Base-by-base conservation (phyloP, 352 stramenopile genomes). In the Albugo candida region DNA sequence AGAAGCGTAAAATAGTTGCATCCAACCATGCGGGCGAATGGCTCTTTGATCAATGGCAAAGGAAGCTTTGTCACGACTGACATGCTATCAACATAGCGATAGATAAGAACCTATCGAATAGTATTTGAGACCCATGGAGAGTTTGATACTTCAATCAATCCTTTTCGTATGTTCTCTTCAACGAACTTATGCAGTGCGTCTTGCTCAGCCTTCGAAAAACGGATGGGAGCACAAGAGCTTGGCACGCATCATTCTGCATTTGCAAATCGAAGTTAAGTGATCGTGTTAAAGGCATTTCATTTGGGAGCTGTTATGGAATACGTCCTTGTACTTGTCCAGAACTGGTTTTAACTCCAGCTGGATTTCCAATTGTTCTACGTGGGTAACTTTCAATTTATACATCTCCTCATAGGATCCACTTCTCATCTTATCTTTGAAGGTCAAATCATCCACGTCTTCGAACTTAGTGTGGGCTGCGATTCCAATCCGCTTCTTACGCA, bases 41-140 rank as follows among this genome's bases (percentile, higher is more conserved):
- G 36, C 24, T 61, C 55, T 2, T 61, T 52, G 40, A 61, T 61
- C 10, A 37, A 27, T 5, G 54, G 54, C 13, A 61, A 60, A n/a
- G n/a, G n/a, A n/a, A n/a, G n/a, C 41, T 12, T 52, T 19, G 0
- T 38, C 53, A 34, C 48, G 41, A 41, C 24, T 47, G 48, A n/a
- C n/a, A n/a, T n/a, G n/a, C n/a, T n/a, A n/a, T 59, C 55, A 11
- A 59, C 24, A 18, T 59, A 50, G 1, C 37, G 48, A 31, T 51
- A 59, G 19, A 52, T 49, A 1, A 52, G 36, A 11, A 59, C 41
- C 41, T 37, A 59, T 13, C 54, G 49, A 10, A 56, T 53, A 60
- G n/a, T n/a, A n/a, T n/a, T n/a, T n/a, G n/a, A n/a, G n/a, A n/a
- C n/a, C n/a, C n/a, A n/a, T n/a, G n/a, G n/a, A n/a, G n/a, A n/a